Percentiles rank a stretch among this genome's conserved stretches.
Conservation (phyloP, 768 basidiomycete species). For the Pseudohyphozyma bogoriensis region DNA sequence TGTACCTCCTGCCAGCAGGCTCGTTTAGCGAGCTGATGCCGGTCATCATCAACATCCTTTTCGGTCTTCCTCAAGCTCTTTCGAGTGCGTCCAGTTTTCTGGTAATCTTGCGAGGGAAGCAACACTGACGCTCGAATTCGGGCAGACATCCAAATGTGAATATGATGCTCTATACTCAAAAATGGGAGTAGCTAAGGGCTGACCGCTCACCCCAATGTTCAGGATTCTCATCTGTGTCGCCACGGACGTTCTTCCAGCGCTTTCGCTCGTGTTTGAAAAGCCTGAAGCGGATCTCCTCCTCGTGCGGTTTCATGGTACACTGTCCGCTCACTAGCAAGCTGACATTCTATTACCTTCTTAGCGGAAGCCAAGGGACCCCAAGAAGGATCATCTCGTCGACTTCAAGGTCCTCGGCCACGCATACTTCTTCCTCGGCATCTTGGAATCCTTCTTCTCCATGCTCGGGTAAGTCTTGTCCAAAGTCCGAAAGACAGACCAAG, state of each 20-base stretch:
- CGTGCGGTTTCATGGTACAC: no score
- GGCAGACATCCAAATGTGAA: conserved; percentile 49
- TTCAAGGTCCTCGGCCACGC: conserved; percentile 49
- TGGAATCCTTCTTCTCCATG: conserved; percentile 46
- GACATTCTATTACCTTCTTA: no score
- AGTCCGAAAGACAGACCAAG: no score
- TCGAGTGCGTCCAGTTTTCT: no score
- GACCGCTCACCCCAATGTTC: no score
- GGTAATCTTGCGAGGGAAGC: no score
- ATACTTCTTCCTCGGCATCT: conserved; percentile 49
- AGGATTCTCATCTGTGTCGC: conserved; percentile 48
- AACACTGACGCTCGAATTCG: no score
- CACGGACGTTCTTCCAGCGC: conserved; percentile 51
- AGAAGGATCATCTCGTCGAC: conserved; percentile 51
- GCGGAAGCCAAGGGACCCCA: conserved; percentile 50
- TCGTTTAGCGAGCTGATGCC: conserved; percentile 57
- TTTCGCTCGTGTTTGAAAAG: conserved; percentile 51
- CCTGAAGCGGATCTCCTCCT: conserved; percentile 53
- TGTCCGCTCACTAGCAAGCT: no score
- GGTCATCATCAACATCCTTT: conserved; percentile 48
- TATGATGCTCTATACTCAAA: no score
- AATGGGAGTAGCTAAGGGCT: no score
- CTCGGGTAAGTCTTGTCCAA: conserved; percentile 29
- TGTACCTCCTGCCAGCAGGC: conserved; percentile 40
- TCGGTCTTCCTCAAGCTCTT: conserved; percentile 53